phyloP scores from a whole-genome alignment of 2,329 filamentous ascomycete species.

The Phaeoacremonium minimum region DNA sequence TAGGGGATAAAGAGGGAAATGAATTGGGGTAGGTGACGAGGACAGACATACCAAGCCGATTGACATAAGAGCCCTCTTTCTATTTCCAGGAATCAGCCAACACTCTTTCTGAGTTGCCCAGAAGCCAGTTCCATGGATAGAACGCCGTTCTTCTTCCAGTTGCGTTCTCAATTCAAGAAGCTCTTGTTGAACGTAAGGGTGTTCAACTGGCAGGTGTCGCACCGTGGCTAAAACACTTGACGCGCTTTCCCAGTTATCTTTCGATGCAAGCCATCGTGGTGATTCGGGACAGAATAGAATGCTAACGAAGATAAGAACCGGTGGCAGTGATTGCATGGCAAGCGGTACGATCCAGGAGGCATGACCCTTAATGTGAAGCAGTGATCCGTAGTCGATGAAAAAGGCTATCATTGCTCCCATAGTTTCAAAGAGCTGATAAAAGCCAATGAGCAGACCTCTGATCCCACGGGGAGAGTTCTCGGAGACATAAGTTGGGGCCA shows the following conservation, averaged over 20 bases:
- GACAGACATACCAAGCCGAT: constrained; percentile 46
- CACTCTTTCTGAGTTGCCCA: constrained; percentile 18
- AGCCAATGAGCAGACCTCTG: constrained; percentile 35
- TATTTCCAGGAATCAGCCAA: constrained; percentile 35
- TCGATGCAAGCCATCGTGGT: constrained; percentile 59
- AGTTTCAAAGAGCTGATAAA: constrained; percentile 42
- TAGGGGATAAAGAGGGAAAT: background rate
- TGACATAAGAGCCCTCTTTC: constrained; percentile 24
- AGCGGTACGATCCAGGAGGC: constrained; percentile 47
- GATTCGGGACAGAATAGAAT: constrained; percentile 64
- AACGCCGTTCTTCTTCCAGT: constrained; percentile 21
- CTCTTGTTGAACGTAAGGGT: constrained; percentile 30
- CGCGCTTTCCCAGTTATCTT: constrained; percentile 56
- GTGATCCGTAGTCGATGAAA: constrained; percentile 47
- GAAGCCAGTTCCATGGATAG: constrained; percentile 14
- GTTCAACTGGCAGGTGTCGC: constrained; percentile 25
- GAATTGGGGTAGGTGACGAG: constrained; percentile 10
- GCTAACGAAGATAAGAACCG: constrained; percentile 50
- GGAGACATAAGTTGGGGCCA: constrained; percentile 40
- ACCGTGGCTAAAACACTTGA: constrained; percentile 23
- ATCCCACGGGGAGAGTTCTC: constrained; percentile 39
- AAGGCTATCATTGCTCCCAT: constrained; percentile 37
- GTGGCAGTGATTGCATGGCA: constrained; percentile 59
- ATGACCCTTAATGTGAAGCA: constrained; percentile 26
- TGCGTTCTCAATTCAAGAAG: constrained; percentile 21